Evolutionary conservation across 1,284 basidiomycete genomes (phyloP), one percentile per base, ranked within the genome.

Genomic region (Lentinula novae-zelandiae): DNA sequence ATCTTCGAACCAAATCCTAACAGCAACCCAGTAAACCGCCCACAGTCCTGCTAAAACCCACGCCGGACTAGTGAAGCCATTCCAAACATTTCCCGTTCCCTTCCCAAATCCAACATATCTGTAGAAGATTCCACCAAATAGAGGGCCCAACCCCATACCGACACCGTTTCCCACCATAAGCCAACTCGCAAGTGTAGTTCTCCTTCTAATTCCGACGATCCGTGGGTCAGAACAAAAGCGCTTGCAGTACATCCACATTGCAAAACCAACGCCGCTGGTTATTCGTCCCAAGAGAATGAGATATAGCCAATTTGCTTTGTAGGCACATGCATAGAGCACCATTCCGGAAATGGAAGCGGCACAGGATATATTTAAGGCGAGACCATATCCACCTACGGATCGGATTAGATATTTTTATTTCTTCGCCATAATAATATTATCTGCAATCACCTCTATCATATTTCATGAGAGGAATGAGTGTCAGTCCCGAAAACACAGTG

Each of bases 91-190:
- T n/a, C 44, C 44, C 3, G 52, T 52, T 6, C 42, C 20, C 61
- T 76, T 82, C 27, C 58, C 62, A 66, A 84, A 84, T 0, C 85
- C 84, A 42, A 86, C 68, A 27, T 50, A 63, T 60, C 80, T 85
- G 70, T 78, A 85, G 50, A 90, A 70, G 5, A 88, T 64, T 40
- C 87, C 88, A 15, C 87, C 86, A 10, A 83, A 65, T 70, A 89
- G 89, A 0, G 88, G 88, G 3, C 88, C 88, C 0, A 81, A 73
- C 46, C 79, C 84, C 73, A 89, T 82, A 3, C 88, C 88, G 3
- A 84, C 64, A 0, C 81, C 84, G 66, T 89, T 87, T 0, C 84
- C 82, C 0, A 88, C 71, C 31, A 89, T 85, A 5, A 87, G 72
- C 79, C 81, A 87, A 7, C 84, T 80, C 1, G 84, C 84, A 6